These are phyloP conservation scores for Colletotrichum brevisporum DNA, from an alignment of 2,329 filamentous ascomycete species.

Conservation along the genomic window DNA sequence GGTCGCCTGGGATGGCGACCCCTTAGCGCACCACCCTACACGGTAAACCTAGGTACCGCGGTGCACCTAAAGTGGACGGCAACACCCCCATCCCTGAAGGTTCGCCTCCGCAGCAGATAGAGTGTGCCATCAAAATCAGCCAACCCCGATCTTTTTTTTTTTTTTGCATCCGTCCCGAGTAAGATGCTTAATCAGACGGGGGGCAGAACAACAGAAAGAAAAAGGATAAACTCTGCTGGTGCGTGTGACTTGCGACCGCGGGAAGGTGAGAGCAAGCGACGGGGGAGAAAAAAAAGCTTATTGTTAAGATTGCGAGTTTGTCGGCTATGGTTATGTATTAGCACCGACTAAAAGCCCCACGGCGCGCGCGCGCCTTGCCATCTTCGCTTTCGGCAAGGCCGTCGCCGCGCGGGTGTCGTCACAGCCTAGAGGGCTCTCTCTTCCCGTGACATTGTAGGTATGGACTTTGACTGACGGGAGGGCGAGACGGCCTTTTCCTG, in stretches of 20 bases:
- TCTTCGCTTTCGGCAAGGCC: conserved; percentile 6
- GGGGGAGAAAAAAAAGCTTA: conserved; percentile 3
- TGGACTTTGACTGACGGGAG: neutral
- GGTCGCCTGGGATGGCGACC: neutral
- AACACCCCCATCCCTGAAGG: neutral
- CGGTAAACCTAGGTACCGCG: too few species aligned
- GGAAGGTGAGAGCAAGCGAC: neutral
- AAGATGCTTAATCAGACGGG: conserved; percentile 36
- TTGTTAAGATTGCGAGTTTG: conserved; percentile 22
- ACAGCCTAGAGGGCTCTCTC: neutral
- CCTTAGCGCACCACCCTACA: too few species aligned
- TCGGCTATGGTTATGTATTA: too few species aligned
- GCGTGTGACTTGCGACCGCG: neutral
- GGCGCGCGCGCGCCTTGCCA: neutral
- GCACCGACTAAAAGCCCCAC: too few species aligned
- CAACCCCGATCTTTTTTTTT: conserved; percentile 3
- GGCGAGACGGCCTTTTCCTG: neutral
- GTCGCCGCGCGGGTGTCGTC: neutral
- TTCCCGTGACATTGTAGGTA: neutral
- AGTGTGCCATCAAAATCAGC: conserved; percentile 14
- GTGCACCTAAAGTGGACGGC: too few species aligned
- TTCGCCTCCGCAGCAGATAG: conserved; percentile 23
- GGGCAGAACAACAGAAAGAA: neutral
- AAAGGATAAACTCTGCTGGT: conserved; percentile 5
- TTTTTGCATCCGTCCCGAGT: conserved; percentile 21